Percentiles rank a stretch among this genome's conserved stretches.
Evolutionary conservation across 306 rosid species (phyloP).

Genomic region (Boehmeria nivea): DNA sequence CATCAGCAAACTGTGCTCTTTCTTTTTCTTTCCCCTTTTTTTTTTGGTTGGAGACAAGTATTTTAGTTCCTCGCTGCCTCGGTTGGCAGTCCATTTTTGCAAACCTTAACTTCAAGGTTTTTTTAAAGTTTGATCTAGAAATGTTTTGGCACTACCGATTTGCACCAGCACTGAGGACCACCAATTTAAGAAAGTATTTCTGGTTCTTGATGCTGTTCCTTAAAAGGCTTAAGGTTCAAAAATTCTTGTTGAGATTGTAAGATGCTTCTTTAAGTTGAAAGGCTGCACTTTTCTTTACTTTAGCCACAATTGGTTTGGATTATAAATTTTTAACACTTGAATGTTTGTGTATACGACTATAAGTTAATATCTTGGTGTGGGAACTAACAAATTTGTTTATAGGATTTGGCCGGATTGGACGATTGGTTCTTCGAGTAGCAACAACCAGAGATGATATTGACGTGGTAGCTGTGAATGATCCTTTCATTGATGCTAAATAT

Average conservation of each 20-base stretch:
- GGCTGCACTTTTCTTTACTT: neutral
- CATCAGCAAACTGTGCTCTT: too few species aligned
- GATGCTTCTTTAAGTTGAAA: neutral
- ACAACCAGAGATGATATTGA: conserved; percentile 79
- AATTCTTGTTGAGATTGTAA: too few species aligned
- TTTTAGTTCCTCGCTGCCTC: neutral
- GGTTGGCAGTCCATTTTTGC: too few species aligned
- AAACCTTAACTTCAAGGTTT: neutral
- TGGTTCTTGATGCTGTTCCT: neutral
- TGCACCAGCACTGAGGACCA: neutral
- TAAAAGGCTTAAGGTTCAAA: neutral
- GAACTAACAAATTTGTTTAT: neutral
- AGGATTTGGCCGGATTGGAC: conserved; percentile 97
- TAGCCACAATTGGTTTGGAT: neutral
- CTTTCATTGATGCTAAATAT: conserved; percentile 82
- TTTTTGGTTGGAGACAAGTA: too few species aligned
- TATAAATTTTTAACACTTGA: neutral
- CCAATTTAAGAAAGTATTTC: neutral
- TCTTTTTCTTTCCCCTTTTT: too few species aligned
- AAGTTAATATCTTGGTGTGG: neutral
- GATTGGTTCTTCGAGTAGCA: conserved; percentile 89
- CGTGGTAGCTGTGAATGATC: conserved; percentile 89
- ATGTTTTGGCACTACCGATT: neutral
- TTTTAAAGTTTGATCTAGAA: neutral
- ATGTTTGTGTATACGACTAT: neutral